These are phyloP conservation scores for Phylloporus arenicola DNA, from an alignment of 768 basidiomycete species.

Conservation along the genomic window DNA sequence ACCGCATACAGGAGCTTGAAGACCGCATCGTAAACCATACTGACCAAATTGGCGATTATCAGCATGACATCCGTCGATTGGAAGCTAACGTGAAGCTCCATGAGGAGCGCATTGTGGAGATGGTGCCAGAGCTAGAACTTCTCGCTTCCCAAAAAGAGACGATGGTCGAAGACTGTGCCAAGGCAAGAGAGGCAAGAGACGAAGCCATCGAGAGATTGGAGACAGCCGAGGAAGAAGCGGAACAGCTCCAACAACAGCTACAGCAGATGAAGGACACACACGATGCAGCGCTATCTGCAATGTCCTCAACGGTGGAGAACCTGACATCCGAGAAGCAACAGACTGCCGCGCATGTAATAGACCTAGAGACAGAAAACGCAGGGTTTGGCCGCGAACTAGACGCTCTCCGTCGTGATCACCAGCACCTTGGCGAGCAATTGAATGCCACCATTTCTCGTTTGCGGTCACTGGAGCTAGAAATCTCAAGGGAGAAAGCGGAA, in stretches of 20 bases:
- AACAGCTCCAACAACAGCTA: slow-evolving; percentile 34
- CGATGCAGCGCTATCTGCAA: slow-evolving; percentile 32
- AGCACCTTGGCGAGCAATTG: slow-evolving; percentile 9
- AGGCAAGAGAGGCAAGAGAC: slow-evolving; percentile 69
- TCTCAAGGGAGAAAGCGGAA: slow-evolving; percentile 3
- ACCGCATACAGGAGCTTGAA: slow-evolving; percentile 71
- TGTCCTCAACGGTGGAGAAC: slow-evolving; percentile 37
- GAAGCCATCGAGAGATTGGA: slow-evolving; percentile 53
- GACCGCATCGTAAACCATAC: slow-evolving; percentile 57
- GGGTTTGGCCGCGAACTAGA: slow-evolving; percentile 12
- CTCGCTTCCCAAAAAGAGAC: slow-evolving; percentile 63
- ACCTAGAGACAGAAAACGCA: slow-evolving; percentile 14
- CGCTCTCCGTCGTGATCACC: slow-evolving; percentile 6
- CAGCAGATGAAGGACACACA: slow-evolving; percentile 19
- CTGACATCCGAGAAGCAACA: slow-evolving; percentile 32
- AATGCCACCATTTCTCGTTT: slow-evolving; percentile 3
- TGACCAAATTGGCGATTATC: slow-evolving; percentile 72
- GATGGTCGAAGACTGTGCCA: slow-evolving; percentile 82
- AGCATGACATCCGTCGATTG: slow-evolving; percentile 71
- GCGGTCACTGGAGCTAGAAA: slow-evolving; percentile 9
- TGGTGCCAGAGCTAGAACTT: slow-evolving; percentile 65
- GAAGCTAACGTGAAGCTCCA: slow-evolving; percentile 71
- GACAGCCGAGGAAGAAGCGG: slow-evolving; percentile 57
- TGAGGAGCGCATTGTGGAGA: slow-evolving; percentile 68
- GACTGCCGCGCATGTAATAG: slow-evolving; percentile 12